Conservation (phyloP, 495 filamentous ascomycete species). For the Pyronema domesticum region DNA sequence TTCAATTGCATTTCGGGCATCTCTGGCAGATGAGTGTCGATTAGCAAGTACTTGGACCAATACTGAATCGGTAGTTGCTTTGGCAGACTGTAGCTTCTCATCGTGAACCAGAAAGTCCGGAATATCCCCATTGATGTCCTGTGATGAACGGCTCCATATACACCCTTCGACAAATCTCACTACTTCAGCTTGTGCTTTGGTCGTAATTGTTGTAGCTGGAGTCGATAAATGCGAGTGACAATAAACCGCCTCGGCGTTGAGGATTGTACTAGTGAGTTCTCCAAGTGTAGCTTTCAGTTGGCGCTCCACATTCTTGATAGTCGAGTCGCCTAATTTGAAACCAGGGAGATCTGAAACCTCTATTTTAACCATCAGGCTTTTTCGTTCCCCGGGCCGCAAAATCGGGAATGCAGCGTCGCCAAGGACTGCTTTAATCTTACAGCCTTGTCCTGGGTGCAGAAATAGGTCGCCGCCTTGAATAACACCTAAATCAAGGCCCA, state of each 20-base stretch:
- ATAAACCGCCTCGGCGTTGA: slow-evolving; percentile 14
- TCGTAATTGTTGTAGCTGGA: slow-evolving; percentile 1
- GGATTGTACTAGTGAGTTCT: slow-evolving; percentile 13
- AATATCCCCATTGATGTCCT: not conserved
- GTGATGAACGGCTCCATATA: slow-evolving; percentile 8
- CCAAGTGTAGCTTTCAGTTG: slow-evolving; percentile 20
- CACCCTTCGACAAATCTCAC: slow-evolving; percentile 17
- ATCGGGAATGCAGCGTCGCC: slow-evolving; percentile 13
- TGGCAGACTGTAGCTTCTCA: not conserved
- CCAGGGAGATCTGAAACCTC: slow-evolving; percentile 7
- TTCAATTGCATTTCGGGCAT: not conserved
- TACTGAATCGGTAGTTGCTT: not conserved
- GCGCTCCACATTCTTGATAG: slow-evolving; percentile 6
- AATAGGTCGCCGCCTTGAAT: slow-evolving; percentile 8
- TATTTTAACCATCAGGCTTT: slow-evolving; percentile 14
- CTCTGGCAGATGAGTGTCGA: not conserved
- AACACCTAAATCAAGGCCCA: slow-evolving; percentile 11
- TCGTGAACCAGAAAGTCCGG: not conserved
- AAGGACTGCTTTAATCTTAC: slow-evolving; percentile 16
- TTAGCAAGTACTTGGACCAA: slow-evolving; percentile 1
- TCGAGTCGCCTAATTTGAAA: not conserved
- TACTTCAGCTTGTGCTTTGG: slow-evolving; percentile 4
- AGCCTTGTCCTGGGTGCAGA: slow-evolving; percentile 11
- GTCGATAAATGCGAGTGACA: slow-evolving; percentile 4
- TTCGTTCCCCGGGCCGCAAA: slow-evolving; percentile 17